Evolutionary conservation across 805 yeast genomes (phyloP), one percentile per base, ranked within the genome.

Genomic region (Yamadazyma laniorum): DNA sequence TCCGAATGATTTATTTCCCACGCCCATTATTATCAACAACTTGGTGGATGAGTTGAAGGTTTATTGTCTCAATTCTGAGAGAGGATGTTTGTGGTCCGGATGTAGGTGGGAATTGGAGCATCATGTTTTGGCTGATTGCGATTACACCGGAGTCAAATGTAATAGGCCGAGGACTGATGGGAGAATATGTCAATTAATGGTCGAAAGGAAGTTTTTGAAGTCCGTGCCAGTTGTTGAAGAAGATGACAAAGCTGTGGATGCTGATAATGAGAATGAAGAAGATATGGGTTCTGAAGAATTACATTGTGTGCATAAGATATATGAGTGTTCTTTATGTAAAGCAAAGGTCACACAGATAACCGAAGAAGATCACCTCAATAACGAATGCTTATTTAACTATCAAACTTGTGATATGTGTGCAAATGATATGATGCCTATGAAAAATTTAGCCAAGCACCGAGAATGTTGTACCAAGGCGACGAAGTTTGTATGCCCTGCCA

Each of bases 31-130:
- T 6, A 61, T 82, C 3, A 56, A 73, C n/a, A 78, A 79, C 47
- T 67, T 82, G 48, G 65, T 80, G 1, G 84, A 81, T 51, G 85
- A 80, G 29, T 63, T 81, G 32, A 59, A 65, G 32, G 85, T 82
- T 2, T 56, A 55, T 34, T 82, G 89, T 51, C 63, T 79, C 34
- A 75, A 77, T 47, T 34, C 46, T 5, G 59, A 52, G 27, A 52
- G 81, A 32, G 87, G 86, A 0, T 82, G 88, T 52, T 52, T 43
- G 1, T 75, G 80, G 77, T 49, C 45, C 4, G 84, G 82, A 3
- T 66, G 75, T 38, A 59, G 86, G 16, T 80, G 86, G 82, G 70
- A 73, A 37, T 50, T 80, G 5, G 70, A 70, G 35, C 67, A 59
- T 30, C 88, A 82, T 56, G 53, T 76, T 3, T 6, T 54, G 18